These are phyloP conservation scores for Fusarium mangiferae DNA, from an alignment of 2,329 filamentous ascomycete genomes.

Conservation along the genomic window DNA sequence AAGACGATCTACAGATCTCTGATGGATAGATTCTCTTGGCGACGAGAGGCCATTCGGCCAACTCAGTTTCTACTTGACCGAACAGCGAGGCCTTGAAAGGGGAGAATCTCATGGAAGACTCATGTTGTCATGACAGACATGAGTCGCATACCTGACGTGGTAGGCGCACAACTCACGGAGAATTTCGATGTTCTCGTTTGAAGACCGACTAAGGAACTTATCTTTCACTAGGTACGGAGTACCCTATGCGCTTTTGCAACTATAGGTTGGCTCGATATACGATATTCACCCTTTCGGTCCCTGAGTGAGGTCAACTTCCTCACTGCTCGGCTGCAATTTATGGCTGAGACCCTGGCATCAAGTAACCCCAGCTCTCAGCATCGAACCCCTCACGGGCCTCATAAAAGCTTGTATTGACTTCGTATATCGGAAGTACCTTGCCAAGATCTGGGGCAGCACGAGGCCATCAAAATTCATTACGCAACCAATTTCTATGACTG, in stretches of 20 bases:
- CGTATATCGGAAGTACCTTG: slow-evolving; percentile 31
- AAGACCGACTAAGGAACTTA: not conserved
- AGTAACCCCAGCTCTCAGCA: not conserved
- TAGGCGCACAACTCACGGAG: not conserved
- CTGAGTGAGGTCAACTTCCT: not conserved
- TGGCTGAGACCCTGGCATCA: not conserved
- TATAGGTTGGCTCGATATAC: slow-evolving; percentile 5
- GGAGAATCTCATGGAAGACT: not conserved
- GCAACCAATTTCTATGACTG: slow-evolving; percentile 29
- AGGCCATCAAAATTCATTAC: slow-evolving; percentile 33
- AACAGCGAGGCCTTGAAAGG: not conserved
- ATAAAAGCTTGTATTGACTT: slow-evolving; percentile 34
- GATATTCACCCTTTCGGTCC: not conserved
- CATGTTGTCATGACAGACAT: not conserved
- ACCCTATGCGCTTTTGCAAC: not conserved
- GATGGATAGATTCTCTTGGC: slow-evolving; percentile 19
- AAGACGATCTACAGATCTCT: not conserved
- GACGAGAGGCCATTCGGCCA: not conserved
- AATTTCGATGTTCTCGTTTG: not conserved
- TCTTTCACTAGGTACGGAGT: not conserved
- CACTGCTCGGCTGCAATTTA: not conserved
- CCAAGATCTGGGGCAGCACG: slow-evolving; percentile 40
- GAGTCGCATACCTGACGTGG: not conserved
- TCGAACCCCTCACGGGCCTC: not conserved
- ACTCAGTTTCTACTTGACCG: slow-evolving; percentile 6